Evolutionary conservation across 352 stramenopile genomes (phyloP).

Genomic region (Phytophthora fragariaefolia): DNA sequence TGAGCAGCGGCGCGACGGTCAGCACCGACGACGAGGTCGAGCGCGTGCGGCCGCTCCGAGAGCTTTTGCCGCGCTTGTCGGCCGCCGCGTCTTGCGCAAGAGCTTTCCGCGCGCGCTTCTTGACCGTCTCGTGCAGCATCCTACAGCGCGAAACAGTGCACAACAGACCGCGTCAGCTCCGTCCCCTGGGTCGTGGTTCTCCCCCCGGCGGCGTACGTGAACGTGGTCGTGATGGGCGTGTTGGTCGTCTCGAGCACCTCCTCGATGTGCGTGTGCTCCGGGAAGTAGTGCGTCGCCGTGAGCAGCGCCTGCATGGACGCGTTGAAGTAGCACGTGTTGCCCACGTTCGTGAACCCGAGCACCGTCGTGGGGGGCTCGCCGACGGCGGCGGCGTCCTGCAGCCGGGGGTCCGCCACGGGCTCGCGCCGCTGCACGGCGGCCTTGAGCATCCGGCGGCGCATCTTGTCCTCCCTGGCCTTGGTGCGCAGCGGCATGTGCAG

Average conservation of each 20-base stretch:
- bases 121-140: constrained; percentile 67
- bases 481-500: constrained; percentile 42
- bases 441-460: constrained; percentile 31
- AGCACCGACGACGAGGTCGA: constrained; percentile 52
- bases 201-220: constrained; percentile 66
- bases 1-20: constrained; percentile 66
- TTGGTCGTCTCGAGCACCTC: constrained; percentile 66
- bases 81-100: constrained; percentile 25
- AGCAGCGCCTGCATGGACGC: constrained; percentile 90
- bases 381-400: background rate
- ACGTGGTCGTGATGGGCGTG: constrained; percentile 89
- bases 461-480: constrained; percentile 41
- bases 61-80: constrained; percentile 24
- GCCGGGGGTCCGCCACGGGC: constrained; percentile 17
- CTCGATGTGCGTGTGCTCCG: constrained; percentile 54
- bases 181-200: too few relatives aligned
- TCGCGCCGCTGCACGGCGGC: constrained; percentile 23
- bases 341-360: constrained; percentile 88
- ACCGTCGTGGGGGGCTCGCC: constrained; percentile 44
- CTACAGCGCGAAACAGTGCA: too few relatives aligned
- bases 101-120: constrained; percentile 51
- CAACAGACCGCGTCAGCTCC: too few relatives aligned
- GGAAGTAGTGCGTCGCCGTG: constrained; percentile 86
- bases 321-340: constrained; percentile 96
- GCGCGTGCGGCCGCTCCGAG: constrained; percentile 27